Conservation (phyloP, 2,329 filamentous ascomycete genomes). For the Penicillium sp. region DNA sequence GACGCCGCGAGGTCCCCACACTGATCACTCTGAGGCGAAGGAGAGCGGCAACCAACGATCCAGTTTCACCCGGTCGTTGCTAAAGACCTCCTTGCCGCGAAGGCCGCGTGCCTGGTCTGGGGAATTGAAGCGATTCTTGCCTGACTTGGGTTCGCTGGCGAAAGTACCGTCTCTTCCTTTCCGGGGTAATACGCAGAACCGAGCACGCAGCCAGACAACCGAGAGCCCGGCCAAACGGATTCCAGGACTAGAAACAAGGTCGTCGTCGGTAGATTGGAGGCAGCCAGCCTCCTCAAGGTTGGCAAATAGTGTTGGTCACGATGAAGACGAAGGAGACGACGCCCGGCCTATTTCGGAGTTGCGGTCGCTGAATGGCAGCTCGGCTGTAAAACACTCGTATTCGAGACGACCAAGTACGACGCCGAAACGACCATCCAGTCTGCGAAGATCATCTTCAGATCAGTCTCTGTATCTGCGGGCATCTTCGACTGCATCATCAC, state of each 20-base stretch:
- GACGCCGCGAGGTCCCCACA: slow-evolving; percentile 14
- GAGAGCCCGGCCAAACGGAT: slow-evolving; percentile 5
- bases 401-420: slow-evolving; percentile 26
- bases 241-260: slow-evolving; percentile 1
- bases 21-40: slow-evolving; percentile 8
- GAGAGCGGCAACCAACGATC: slow-evolving; percentile 21
- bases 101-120: slow-evolving; percentile 37
- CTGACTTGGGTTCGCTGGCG: slow-evolving; percentile 31
- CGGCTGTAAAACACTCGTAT: slow-evolving; percentile 33
- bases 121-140: slow-evolving; percentile 37
- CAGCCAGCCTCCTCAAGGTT: slow-evolving; percentile 2
- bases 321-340: slow-evolving; percentile 27
- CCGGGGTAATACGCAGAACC: slow-evolving; percentile 23
- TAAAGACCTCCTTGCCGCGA: slow-evolving; percentile 32
- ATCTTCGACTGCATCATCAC: slow-evolving; percentile 71
- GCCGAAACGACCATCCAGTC: slow-evolving; percentile 24
- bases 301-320: slow-evolving; percentile 11
- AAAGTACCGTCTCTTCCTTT: slow-evolving; percentile 32
- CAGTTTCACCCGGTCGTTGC: slow-evolving; percentile 34
- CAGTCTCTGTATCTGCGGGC: slow-evolving; percentile 69
- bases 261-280: slow-evolving; percentile 19
- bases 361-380: slow-evolving; percentile 24
- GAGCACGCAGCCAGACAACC: slow-evolving; percentile 29
- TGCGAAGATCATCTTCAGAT: slow-evolving; percentile 66
- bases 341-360: slow-evolving; percentile 30